Conservation (phyloP, 495 filamentous ascomycete genomes). For the Lasiosphaeria ovina region DNA sequence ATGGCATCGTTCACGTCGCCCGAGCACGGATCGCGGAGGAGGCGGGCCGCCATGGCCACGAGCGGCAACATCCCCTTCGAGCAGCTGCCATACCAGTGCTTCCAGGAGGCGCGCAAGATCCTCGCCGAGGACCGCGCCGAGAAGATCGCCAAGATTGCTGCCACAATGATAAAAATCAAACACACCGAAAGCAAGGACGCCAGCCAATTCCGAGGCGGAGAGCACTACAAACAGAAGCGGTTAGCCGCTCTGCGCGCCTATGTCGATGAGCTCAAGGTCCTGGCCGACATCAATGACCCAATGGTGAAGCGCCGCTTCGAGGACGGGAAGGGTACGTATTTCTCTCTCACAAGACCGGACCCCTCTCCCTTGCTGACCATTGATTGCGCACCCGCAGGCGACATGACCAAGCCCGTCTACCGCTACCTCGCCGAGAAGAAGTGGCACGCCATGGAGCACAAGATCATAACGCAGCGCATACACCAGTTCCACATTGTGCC, state of each 20-base stretch:
- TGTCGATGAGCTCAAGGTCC: conserved; percentile 79
- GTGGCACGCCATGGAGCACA: conserved; percentile 72
- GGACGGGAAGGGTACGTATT: conserved; percentile 73
- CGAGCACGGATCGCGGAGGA: conserved; percentile 77
- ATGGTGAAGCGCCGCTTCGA: conserved; percentile 92
- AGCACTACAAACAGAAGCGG: conserved; percentile 59
- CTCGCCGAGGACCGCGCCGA: conserved; percentile 75
- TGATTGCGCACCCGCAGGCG: conserved; percentile 54
- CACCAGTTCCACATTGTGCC: conserved; percentile 84
- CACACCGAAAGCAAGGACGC: conserved; percentile 56
- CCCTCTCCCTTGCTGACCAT: not conserved
- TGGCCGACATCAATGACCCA: conserved; percentile 94
- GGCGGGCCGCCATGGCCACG: conserved; percentile 69
- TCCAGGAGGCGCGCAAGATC: conserved; percentile 89
- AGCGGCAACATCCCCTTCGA: conserved; percentile 80
- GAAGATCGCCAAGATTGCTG: conserved; percentile 68
- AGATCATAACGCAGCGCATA: conserved; percentile 81
- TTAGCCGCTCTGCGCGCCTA: conserved; percentile 68
- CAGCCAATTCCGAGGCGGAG: conserved; percentile 57
- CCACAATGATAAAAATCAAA: conserved; percentile 58
- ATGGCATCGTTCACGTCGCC: conserved; percentile 56
- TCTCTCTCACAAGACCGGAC: not conserved
- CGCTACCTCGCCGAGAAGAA: conserved; percentile 81
- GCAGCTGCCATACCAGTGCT: conserved; percentile 91
- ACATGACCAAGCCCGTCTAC: conserved; percentile 97